Conservation (phyloP, 2,329 filamentous ascomycete genomes). For the Colletotrichum orchidophilum region DNA sequence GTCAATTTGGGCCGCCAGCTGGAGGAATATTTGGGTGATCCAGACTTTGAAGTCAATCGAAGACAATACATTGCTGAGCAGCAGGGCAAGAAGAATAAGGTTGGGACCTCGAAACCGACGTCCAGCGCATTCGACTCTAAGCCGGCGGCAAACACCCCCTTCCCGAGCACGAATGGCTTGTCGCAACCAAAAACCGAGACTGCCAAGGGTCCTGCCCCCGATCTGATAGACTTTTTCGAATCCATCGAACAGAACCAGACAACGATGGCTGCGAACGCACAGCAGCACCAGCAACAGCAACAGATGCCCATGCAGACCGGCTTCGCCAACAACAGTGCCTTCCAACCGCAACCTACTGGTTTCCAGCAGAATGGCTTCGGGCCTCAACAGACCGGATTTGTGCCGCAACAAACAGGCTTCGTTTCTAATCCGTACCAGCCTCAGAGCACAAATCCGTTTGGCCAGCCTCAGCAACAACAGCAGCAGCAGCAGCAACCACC, state of each 20-base stretch:
- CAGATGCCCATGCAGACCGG: constrained; percentile 39
- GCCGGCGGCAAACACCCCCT: constrained; percentile 53
- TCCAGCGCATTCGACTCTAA: constrained; percentile 46
- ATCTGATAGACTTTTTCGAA: constrained; percentile 94
- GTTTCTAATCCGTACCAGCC: constrained; percentile 55
- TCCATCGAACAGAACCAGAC: constrained; percentile 92
- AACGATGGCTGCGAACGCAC: constrained; percentile 61
- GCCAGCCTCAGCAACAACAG: constrained; percentile 46
- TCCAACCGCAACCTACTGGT: constrained; percentile 42
- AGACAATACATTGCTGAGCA: constrained; percentile 91
- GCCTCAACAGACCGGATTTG: constrained; percentile 54
- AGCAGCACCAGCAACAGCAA: constrained; percentile 46
- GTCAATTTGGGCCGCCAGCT: constrained; percentile 89
- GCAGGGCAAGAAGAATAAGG: constrained; percentile 70
- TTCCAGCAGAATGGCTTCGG: constrained; percentile 54
- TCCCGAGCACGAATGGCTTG: constrained; percentile 50
- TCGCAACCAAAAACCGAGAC: constrained; percentile 53
- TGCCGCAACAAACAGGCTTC: constrained; percentile 50
- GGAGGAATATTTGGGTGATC: constrained; percentile 93
- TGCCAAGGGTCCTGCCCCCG: constrained; percentile 73
- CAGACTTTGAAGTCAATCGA: constrained; percentile 93
- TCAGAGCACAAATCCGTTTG: constrained; percentile 44
- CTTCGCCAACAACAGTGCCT: constrained; percentile 41
- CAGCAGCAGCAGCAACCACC: constrained; percentile 38
- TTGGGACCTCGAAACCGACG: constrained; percentile 38